Percentiles rank a stretch among this genome's conserved stretches.
Evolutionary conservation across 2,329 filamentous ascomycete species (phyloP).

Genomic region (Ceratocystiopsis brevicomis): DNA sequence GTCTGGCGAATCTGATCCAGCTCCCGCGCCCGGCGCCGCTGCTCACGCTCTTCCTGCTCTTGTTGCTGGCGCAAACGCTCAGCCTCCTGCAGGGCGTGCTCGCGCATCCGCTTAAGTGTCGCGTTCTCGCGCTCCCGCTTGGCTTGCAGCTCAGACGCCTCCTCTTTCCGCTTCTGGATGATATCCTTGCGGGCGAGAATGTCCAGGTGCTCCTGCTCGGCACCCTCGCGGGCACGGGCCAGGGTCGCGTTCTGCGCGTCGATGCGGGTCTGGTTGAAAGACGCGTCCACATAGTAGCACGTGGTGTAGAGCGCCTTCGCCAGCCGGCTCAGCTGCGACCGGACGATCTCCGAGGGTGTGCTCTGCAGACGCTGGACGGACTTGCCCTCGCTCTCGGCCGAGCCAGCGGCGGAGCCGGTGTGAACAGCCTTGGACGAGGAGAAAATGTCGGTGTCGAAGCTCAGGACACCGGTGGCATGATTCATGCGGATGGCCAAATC

Average conservation of each 20-base stretch:
- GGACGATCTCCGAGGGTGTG: constrained; percentile 93
- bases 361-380: constrained; percentile 90
- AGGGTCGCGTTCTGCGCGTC: constrained; percentile 66
- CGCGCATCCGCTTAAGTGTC: constrained; percentile 65
- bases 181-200: constrained; percentile 71
- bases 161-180: constrained; percentile 94
- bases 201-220: constrained; percentile 79
- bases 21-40: constrained; percentile 69
- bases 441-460: constrained; percentile 96
- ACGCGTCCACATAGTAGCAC: constrained; percentile 86
- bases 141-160: constrained; percentile 73
- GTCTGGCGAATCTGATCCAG: constrained; percentile 78
- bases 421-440: constrained; percentile 87
- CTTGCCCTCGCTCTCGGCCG: constrained; percentile 66
- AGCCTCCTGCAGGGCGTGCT: constrained; percentile 74
- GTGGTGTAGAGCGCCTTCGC: constrained; percentile 83
- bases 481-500: constrained; percentile 92
- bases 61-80: constrained; percentile 79
- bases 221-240: constrained; percentile 64
- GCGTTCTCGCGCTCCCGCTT: constrained; percentile 86
- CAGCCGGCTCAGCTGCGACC: constrained; percentile 79
- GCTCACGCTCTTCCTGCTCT: constrained; percentile 80
- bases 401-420: constrained; percentile 65
- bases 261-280: constrained; percentile 64
- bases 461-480: constrained; percentile 84